Evolutionary conservation across 2,329 filamentous ascomycete species (phyloP).

Genomic region (Colletotrichum sp.): DNA sequence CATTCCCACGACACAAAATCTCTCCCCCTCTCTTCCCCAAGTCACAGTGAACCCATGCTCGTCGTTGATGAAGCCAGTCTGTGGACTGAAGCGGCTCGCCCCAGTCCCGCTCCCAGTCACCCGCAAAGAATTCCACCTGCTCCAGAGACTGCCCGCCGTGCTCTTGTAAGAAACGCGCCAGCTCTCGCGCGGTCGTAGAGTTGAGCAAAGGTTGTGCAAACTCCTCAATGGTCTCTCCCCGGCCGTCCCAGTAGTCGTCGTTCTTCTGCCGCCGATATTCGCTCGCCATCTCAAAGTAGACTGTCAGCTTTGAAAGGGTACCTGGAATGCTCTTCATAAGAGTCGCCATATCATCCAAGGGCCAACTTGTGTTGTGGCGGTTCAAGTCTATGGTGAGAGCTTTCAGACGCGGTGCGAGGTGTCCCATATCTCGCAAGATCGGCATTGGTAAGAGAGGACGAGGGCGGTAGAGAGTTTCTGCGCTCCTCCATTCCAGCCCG

Average conservation of each 20-base stretch:
- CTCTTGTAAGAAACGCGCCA: background rate
- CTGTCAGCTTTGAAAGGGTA: background rate
- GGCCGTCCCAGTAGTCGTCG: background rate
- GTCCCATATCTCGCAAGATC: background rate
- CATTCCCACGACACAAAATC: background rate
- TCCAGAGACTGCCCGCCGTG: background rate
- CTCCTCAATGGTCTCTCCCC: background rate
- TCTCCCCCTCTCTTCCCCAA: rapidly evolving
- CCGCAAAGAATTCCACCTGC: background rate
- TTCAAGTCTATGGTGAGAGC: background rate
- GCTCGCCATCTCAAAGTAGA: background rate
- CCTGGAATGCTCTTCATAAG: background rate
- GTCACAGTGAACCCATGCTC: background rate
- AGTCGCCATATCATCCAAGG: background rate
- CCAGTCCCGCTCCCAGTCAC: background rate
- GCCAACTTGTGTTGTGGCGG: background rate
- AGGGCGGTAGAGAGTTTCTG: background rate
- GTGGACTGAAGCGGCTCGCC: background rate
- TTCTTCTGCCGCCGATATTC: background rate
- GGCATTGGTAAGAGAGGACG: background rate
- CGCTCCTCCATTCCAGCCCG: background rate
- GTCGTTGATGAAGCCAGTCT: background rate
- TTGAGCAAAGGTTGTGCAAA: background rate
- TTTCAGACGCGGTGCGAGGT: background rate
- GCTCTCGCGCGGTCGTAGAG: background rate